A percentile compares a stretch with the other conserved stretches of the same genome.
phyloP scores from a whole-genome alignment of 2,329 filamentous ascomycete species.

The Phaeophleospora eucalypticola region DNA sequence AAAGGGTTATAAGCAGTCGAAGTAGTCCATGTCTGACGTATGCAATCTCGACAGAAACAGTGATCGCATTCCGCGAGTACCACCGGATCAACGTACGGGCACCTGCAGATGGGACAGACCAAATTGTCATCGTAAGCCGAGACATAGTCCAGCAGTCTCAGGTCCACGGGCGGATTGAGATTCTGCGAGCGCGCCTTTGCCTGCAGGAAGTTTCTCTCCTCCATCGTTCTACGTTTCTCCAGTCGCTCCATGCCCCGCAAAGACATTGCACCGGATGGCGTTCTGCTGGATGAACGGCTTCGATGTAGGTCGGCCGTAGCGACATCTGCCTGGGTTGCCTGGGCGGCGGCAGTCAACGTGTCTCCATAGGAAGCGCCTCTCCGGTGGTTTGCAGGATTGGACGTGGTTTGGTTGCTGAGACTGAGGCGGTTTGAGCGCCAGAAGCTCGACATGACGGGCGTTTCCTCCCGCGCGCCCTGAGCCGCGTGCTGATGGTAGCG shows the following conservation, averaged over 20 bases:
- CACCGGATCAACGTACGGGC: slow-evolving; percentile 57
- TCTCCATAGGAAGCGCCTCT: slow-evolving; percentile 3
- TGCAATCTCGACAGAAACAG: slow-evolving; percentile 59
- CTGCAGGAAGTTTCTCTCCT: slow-evolving; percentile 28
- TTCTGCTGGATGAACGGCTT: slow-evolving; percentile 14
- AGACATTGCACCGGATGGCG: slow-evolving; percentile 5
- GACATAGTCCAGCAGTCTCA: slow-evolving; percentile 57
- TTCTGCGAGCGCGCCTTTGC: slow-evolving; percentile 25
- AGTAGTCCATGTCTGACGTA: slow-evolving; percentile 46
- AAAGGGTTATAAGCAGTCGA: slow-evolving; percentile 31
- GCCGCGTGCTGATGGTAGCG: no score
- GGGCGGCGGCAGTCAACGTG: background rate
- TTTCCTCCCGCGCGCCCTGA: background rate
- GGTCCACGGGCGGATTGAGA: slow-evolving; percentile 44
- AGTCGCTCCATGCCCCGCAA: slow-evolving; percentile 28
- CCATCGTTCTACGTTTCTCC: slow-evolving; percentile 31
- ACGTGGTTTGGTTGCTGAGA: background rate
- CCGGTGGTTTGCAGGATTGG: slow-evolving; percentile 2
- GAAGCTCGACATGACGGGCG: slow-evolving; percentile 12
- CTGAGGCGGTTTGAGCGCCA: slow-evolving; percentile 16
- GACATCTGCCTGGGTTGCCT: background rate
- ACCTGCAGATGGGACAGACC: slow-evolving; percentile 62
- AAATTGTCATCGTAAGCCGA: slow-evolving; percentile 55
- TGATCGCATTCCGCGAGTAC: slow-evolving; percentile 57
- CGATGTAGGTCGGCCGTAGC: slow-evolving; percentile 3